A percentile compares a stretch with the other conserved stretches of the same genome.
phyloP scores from a whole-genome alignment of 2,329 filamentous ascomycete species.

The Phoma sp. region DNA sequence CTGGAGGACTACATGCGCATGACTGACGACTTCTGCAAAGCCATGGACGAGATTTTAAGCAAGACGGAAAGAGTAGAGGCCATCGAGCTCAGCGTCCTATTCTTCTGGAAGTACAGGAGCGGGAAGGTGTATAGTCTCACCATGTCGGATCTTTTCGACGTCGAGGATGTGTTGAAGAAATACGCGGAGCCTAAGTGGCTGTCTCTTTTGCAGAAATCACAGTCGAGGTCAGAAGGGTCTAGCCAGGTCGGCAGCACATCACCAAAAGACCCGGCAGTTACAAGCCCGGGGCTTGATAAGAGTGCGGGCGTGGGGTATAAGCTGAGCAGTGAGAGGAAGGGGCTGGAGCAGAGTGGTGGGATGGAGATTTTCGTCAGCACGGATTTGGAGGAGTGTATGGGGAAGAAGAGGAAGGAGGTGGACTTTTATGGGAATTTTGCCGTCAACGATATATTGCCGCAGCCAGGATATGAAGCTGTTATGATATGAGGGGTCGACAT shows the following conservation, averaged over 20 bases:
- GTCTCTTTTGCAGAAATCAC: slow-evolving; percentile 21
- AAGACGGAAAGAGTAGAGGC: slow-evolving; percentile 34
- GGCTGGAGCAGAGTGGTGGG: slow-evolving; percentile 42
- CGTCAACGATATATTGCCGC: slow-evolving; percentile 43
- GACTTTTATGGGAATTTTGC: slow-evolving; percentile 47
- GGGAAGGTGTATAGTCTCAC: slow-evolving; percentile 44
- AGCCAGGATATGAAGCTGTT: slow-evolving; percentile 37
- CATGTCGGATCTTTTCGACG: slow-evolving; percentile 46
- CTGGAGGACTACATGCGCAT: slow-evolving; percentile 41
- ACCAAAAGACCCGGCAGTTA: slow-evolving; percentile 17
- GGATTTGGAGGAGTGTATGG: slow-evolving; percentile 43
- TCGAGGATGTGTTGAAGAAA: slow-evolving; percentile 44
- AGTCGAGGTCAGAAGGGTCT: not conserved
- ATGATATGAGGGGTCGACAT: slow-evolving; percentile 32
- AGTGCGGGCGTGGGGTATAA: slow-evolving; percentile 45
- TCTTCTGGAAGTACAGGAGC: slow-evolving; percentile 44
- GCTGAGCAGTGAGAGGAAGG: slow-evolving; percentile 40
- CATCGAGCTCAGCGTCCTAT: slow-evolving; percentile 42
- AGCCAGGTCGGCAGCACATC: not conserved
- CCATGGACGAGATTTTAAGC: slow-evolving; percentile 40
- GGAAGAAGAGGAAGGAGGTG: slow-evolving; percentile 32
- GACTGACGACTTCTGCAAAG: slow-evolving; percentile 37
- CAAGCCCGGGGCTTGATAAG: slow-evolving; percentile 17
- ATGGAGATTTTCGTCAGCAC: slow-evolving; percentile 47
- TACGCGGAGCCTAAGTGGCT: slow-evolving; percentile 44